Percentiles rank a stretch among this genome's conserved stretches.
Conservation (phyloP, 129 eudicot species). For the Escallonia rubra region DNA sequence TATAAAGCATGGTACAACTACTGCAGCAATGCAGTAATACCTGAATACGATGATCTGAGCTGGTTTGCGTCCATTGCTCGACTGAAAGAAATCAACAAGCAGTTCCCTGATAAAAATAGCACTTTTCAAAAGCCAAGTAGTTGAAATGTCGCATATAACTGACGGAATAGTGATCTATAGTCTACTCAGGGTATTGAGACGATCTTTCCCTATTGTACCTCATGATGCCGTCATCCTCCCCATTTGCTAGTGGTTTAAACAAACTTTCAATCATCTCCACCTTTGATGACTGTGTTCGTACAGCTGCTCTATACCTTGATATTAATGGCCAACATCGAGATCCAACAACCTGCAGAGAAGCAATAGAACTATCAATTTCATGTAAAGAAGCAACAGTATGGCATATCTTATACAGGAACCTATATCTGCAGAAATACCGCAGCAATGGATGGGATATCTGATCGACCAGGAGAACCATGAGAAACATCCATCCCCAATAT, state of each 20-base stretch:
- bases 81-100: slow-evolving; percentile 66
- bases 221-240: slow-evolving; percentile 90
- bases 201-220: slow-evolving; percentile 30
- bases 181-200: too few relatives aligned
- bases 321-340: slow-evolving; percentile 83
- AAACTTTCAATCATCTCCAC: slow-evolving; percentile 81
- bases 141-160: not conserved
- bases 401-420: slow-evolving; percentile 1
- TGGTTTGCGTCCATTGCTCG: slow-evolving; percentile 82
- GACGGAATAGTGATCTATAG: not conserved
- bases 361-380: slow-evolving; percentile 17
- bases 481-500: slow-evolving; percentile 97
- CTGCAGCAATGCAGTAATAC: slow-evolving; percentile 20
- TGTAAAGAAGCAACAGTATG: slow-evolving; percentile 4
- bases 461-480: slow-evolving; percentile 80
- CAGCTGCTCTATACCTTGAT: slow-evolving; percentile 91
- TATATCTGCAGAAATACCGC: slow-evolving; percentile 51
- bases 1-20: too few relatives aligned
- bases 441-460: slow-evolving; percentile 87
- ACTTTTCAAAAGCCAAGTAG: not conserved
- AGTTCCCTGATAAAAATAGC: slow-evolving; percentile 47
- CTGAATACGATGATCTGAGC: slow-evolving; percentile 83
- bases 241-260: slow-evolving; percentile 71
- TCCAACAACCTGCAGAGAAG: slow-evolving; percentile 73
- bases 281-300: slow-evolving; percentile 83